Percentiles rank a stretch among this genome's conserved stretches.
phyloP scores from a whole-genome alignment of 306 rosid species.

The Glycyrrhiza uralensis region DNA sequence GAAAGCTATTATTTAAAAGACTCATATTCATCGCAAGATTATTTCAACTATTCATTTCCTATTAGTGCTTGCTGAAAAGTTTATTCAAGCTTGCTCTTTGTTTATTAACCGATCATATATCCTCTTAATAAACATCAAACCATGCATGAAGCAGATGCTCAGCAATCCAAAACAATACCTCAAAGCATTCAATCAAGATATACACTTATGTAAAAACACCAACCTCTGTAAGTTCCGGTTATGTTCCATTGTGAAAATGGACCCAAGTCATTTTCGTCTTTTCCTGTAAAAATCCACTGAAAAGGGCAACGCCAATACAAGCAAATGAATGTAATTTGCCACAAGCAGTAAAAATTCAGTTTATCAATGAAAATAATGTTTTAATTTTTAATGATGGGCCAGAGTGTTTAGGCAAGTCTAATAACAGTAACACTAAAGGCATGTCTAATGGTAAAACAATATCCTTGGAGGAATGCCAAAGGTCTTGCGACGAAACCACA shows the following conservation, averaged over 20 bases:
- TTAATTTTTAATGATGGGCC: not conserved
- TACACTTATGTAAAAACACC: slow-evolving; percentile 26
- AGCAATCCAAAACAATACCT: not conserved
- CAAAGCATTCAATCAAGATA: not conserved
- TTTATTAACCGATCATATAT: slow-evolving; percentile 1
- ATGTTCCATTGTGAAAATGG: slow-evolving; percentile 92
- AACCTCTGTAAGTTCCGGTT: slow-evolving; percentile 96
- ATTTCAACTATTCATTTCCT: not conserved
- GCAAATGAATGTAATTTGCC: slow-evolving; percentile 18
- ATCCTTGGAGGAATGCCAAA: not conserved
- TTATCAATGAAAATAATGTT: not conserved
- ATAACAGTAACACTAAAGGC: not conserved
- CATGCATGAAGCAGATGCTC: slow-evolving; percentile 14
- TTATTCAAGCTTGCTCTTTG: not conserved
- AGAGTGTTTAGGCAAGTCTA: not conserved
- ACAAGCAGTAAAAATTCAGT: not conserved
- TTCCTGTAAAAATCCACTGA: slow-evolving; percentile 88
- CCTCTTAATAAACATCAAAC: not conserved
- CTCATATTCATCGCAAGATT: not conserved
- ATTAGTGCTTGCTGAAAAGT: not conserved
- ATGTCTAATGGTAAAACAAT: slow-evolving; percentile 2
- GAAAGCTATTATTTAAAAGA: not conserved
- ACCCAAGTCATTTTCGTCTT: slow-evolving; percentile 81
- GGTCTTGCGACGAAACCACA: not conserved
- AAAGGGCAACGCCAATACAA: slow-evolving; percentile 38